Evolutionary conservation across 176 grass and related monocot species (phyloP), one percentile per base, ranked within the genome.

Genomic region (Thinopyrum elongatum): DNA sequence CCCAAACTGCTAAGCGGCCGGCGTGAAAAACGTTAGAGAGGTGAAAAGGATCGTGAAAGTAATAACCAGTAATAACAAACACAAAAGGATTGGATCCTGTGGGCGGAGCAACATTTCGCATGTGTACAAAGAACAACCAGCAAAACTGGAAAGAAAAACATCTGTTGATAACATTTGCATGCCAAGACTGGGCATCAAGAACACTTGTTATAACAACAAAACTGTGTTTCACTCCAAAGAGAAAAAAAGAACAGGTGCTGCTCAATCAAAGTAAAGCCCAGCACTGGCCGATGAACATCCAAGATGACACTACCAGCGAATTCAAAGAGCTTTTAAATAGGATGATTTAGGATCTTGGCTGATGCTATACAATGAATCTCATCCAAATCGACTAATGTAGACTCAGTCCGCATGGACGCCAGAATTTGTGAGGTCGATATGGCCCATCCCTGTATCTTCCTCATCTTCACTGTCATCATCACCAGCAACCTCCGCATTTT

Each of bases 381-480:
- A 84, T 80, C 39, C 60, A 76, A 80, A 63, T 39, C 12, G 82
- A 66, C 64, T 41, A 64, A 33, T 15, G 26, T 8, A 70, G 47
- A 46, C 76, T 85, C 87, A 91, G 71, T 85, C 86, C 7, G 81
- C 86, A 19, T 79, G 61, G 72, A 95, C 93, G 2, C 93, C 88
- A 2, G 88, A 76, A 65, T 82, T 87, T 0, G 86, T 83, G n/a
- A 95, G 61, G 53, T 98, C 90, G 0, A 87, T 46, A 13, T 95
- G 90, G 0, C 96, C 96, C 96, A 98, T 98, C 87, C 96, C 96
- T 22, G 91, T 98, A 55, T 98, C 96, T 91, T 98, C 95, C 82
- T 95, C 94, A n/a, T 93, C 95, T 77, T 94, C 96, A 28, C 90
- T 95, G 30, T 90, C 96, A 74, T 83, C 90, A 9, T 98, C 96